These are phyloP conservation scores for Saprolegnia diclina DNA, from an alignment of 352 stramenopile genomes.

Conservation along the genomic window DNA sequence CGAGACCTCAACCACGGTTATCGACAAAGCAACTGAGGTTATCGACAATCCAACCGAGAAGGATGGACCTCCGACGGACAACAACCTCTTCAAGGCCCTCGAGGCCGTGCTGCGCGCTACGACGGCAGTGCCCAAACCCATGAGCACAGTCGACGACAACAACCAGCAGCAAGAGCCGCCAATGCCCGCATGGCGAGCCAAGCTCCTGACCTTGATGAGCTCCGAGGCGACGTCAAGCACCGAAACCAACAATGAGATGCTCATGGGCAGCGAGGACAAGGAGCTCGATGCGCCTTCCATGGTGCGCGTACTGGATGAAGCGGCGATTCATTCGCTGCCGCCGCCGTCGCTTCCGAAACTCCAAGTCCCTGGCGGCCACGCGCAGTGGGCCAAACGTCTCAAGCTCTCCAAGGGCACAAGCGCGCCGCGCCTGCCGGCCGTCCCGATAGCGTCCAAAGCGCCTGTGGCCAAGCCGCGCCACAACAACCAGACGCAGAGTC, in stretches of 20 bases:
- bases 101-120: background rate
- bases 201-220: slow-evolving; percentile 1
- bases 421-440: background rate
- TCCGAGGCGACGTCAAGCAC: background rate
- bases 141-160: background rate
- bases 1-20: too few relatives aligned
- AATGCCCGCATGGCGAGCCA: background rate
- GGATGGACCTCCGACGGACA: background rate
- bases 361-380: slow-evolving; percentile 5
- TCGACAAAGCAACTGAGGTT: too few relatives aligned
- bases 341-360: slow-evolving; percentile 24
- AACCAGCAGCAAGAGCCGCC: background rate
- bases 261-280: background rate
- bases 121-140: background rate
- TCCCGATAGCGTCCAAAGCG: background rate
- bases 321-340: background rate
- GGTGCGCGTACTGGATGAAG: too few relatives aligned
- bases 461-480: background rate
- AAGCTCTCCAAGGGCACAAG: slow-evolving; percentile 7
- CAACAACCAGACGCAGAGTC: slow-evolving; percentile 15
- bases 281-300: too few relatives aligned
- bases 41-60: too few relatives aligned
- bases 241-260: background rate
- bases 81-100: slow-evolving; percentile 10
- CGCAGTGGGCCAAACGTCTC: slow-evolving; percentile 14